Percentiles rank a stretch among this genome's conserved stretches.
phyloP scores from a whole-genome alignment of 345 rosid species.

The Bruguiera sexangula region DNA sequence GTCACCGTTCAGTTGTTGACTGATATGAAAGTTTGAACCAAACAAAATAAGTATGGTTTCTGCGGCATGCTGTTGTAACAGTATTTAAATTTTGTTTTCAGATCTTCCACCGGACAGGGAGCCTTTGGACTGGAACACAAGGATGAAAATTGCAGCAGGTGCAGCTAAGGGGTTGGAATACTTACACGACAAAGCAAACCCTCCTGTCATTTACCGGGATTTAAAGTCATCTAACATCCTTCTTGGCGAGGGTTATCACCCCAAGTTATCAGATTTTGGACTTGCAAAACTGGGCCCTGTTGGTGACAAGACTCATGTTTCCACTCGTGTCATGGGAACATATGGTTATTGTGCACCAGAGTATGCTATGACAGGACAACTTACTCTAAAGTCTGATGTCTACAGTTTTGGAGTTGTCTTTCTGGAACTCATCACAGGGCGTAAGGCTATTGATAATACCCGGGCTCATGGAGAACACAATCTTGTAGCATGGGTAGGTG shows the following conservation, averaged over 20 bases:
- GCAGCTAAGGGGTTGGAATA: conserved; percentile 98
- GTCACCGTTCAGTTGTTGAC: background rate
- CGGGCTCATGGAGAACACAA: conserved; percentile 84
- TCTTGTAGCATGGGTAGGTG: conserved; percentile 93
- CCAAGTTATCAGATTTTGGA: conserved; percentile 94
- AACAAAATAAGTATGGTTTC: conserved; percentile 5
- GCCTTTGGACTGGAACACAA: conserved; percentile 90
- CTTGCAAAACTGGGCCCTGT: conserved; percentile 97
- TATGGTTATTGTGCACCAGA: conserved; percentile 99
- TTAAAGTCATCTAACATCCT: conserved; percentile 94
- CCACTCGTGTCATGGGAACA: conserved; percentile 99
- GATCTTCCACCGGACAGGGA: conserved; percentile 82
- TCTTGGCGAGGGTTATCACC: conserved; percentile 84
- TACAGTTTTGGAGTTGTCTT: conserved; percentile 98
- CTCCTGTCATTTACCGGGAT: conserved; percentile 96
- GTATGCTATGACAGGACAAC: conserved; percentile 99
- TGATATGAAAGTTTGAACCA: background rate
- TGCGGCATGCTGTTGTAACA: conserved; percentile 2
- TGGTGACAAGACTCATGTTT: conserved; percentile 97
- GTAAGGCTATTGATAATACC: conserved; percentile 88
- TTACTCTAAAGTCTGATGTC: conserved; percentile 90
- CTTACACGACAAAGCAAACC: conserved; percentile 92
- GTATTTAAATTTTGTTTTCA: conserved; percentile 25
- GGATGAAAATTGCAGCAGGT: conserved; percentile 98
- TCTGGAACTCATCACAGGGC: conserved; percentile 92